A percentile compares a stretch with the other conserved stretches of the same genome.
These are phyloP conservation scores for Sporisorium exsertum DNA, from an alignment of 1,284 basidiomycete species.

Conservation along the genomic window DNA sequence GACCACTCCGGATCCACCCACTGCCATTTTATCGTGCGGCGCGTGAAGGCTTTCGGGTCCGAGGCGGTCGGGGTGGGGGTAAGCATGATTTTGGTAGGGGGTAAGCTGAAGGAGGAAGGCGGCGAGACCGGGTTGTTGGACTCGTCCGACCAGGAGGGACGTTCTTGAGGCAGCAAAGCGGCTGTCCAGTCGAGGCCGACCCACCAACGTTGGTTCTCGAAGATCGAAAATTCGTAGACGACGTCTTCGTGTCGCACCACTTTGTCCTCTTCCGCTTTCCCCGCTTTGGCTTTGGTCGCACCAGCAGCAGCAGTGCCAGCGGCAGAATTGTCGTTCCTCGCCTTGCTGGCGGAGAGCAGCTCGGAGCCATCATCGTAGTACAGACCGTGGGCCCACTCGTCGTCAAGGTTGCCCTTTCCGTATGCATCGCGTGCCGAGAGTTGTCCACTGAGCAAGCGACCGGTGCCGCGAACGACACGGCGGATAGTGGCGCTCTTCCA, in stretches of 20 bases:
- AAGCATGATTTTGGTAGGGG: constrained; percentile 67
- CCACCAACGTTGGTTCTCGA: constrained; percentile 94
- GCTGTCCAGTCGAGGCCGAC: constrained; percentile 84
- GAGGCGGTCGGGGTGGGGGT: constrained; percentile 57
- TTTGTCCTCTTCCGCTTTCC: constrained; percentile 20
- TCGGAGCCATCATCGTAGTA: constrained; percentile 29
- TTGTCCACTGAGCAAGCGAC: constrained; percentile 51
- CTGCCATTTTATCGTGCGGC: constrained; percentile 69
- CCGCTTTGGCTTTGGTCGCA: not conserved
- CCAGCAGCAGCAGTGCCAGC: not conserved
- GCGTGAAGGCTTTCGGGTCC: constrained; percentile 57
- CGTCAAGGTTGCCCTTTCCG: constrained; percentile 48
- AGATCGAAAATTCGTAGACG: constrained; percentile 72
- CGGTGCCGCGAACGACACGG: constrained; percentile 38
- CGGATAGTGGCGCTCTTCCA: constrained; percentile 66
- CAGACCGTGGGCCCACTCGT: constrained; percentile 34
- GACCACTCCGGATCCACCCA: constrained; percentile 71
- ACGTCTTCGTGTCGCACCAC: constrained; percentile 60
- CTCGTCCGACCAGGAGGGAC: constrained; percentile 81
- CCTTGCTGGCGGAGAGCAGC: constrained; percentile 7
- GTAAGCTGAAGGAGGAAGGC: constrained; percentile 74
- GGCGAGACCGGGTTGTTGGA: constrained; percentile 69
- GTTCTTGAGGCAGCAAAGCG: constrained; percentile 87
- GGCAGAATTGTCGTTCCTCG: not conserved
- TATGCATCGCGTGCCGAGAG: constrained; percentile 28